Percentiles rank a stretch among this genome's conserved stretches.
These are phyloP conservation scores for Phytopythium chamaehyphon DNA, from an alignment of 352 stramenopile genomes.

Conservation along the genomic window DNA sequence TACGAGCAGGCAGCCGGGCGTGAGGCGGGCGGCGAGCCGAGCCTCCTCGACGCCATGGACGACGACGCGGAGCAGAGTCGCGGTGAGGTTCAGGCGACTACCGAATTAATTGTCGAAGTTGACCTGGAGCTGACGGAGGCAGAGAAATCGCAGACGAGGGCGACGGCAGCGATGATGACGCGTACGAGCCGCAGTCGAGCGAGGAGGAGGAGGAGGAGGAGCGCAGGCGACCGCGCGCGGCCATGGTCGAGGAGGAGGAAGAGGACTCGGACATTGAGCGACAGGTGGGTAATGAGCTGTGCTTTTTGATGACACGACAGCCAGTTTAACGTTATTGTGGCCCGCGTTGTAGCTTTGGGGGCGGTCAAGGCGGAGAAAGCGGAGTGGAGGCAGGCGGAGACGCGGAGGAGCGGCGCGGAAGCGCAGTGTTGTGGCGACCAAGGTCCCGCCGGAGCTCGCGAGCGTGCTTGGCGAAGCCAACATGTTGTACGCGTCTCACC, in stretches of 20 bases:
- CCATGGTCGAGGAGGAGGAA: conserved; percentile 54
- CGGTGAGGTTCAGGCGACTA: not conserved
- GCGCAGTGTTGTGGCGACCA: conserved; percentile 59
- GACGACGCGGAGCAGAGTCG: conserved; percentile 8
- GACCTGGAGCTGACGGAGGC: not conserved
- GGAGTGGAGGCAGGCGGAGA: conserved; percentile 25
- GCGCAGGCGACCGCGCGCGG: conserved; percentile 20
- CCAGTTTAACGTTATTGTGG: not conserved
- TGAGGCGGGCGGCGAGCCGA: conserved; percentile 18
- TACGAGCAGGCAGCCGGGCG: conserved; percentile 23
- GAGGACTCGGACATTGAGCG: conserved; percentile 86
- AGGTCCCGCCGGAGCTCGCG: conserved; percentile 74
- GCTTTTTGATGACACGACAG: not conserved
- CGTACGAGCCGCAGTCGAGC: conserved; percentile 57
- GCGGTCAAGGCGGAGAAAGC: conserved; percentile 55
- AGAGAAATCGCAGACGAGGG: conserved; percentile 8
- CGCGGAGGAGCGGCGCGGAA: conserved; percentile 34
- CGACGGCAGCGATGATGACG: conserved; percentile 48
- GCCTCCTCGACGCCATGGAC: conserved; percentile 19
- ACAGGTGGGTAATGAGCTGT: conserved; percentile 20
- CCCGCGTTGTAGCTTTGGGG: conserved; percentile 71
- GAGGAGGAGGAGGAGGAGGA: conserved; percentile 56
- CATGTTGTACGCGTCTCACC: conserved; percentile 83
- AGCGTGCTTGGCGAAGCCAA: conserved; percentile 81
- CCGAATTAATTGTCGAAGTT: too few relatives aligned